Evolutionary conservation across 768 basidiomycete genomes (phyloP), one percentile per base, ranked within the genome.

Genomic region (Boletellus ananiceps): DNA sequence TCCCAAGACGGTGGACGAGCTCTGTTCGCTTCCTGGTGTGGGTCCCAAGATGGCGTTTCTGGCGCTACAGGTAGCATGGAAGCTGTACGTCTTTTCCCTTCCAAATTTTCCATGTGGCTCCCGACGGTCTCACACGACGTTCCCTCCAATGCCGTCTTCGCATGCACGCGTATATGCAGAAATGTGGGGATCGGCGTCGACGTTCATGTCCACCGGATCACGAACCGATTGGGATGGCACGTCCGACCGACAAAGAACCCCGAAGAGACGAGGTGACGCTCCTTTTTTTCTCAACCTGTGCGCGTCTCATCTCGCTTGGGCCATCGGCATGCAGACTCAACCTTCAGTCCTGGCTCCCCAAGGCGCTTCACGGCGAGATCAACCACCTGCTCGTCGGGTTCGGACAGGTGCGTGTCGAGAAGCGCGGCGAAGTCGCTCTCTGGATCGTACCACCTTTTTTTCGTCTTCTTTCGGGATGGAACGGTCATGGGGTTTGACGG

Each of bases 31-130:
- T 12, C 83, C 84, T 2, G 95, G 95, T 0, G 93, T 97, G 0
- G 95, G 95, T 0, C 95, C 93, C 0, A 98, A 99, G 67, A 96
- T 98, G 93, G 91, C 91, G 1, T 95, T 90, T 68, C 66, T 96
- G 32, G 73, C 83, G 2, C 74, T 95, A 2, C 92, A 93, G 56
- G 79, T 79, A 23, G 92, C 90, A 1, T 95, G 90, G 91, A 78
- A 86, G 55, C 53, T 90, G 87, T 89, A 59, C 47, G 84, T 51
- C 19, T 13, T 21, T 36, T 16, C 15, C 29, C 21, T 36, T 15
- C 8, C 8, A 29, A 27, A 16, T 34, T 33, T 29, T 18, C 0
- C n/a, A 8, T 5, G 23, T 25, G 23, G 21, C 2, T 19, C 31
- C 2, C 13, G 11, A 13, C 11, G 9, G 15, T 41, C 40, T 31